phyloP scores from a whole-genome alignment of 257 asterid species.

The Solanum rostratum region DNA sequence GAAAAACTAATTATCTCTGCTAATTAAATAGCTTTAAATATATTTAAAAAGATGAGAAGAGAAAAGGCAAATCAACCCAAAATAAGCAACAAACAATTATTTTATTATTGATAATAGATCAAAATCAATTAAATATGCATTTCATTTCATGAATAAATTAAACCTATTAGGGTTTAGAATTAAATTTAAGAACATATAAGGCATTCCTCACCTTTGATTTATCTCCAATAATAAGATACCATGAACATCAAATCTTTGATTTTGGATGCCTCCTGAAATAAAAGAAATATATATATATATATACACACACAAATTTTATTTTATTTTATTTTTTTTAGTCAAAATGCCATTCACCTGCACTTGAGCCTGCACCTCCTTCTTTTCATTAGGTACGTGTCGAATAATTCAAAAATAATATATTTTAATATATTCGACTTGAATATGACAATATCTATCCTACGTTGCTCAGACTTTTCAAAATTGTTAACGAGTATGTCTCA shows the following conservation, averaged over 20 bases:
- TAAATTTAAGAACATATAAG: not conserved
- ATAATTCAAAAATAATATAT: not conserved
- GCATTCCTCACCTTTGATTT: not conserved
- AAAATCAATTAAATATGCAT: not conserved
- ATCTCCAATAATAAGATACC: not conserved
- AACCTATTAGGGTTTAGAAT: not conserved
- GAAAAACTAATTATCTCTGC: not conserved
- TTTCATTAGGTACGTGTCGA: not conserved
- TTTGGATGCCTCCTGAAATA: not conserved
- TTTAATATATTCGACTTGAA: not conserved
- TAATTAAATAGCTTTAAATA: not conserved
- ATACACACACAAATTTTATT: not conserved
- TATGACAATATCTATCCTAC: too few species aligned
- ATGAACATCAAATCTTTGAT: too few species aligned
- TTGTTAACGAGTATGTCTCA: too few species aligned
- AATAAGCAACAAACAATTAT: not conserved
- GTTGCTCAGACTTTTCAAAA: too few species aligned
- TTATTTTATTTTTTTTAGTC: not conserved
- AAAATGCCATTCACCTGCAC: slow-evolving; percentile 18
- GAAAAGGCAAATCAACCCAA: not conserved
- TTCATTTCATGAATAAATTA: not conserved
- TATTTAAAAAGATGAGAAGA: not conserved
- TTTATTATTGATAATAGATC: not conserved
- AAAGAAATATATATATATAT: not conserved
- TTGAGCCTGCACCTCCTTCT: slow-evolving; percentile 12